A percentile compares a stretch with the other conserved stretches of the same genome.
phyloP scores from a whole-genome alignment of 345 rosid species.

The Turritis glabra region DNA sequence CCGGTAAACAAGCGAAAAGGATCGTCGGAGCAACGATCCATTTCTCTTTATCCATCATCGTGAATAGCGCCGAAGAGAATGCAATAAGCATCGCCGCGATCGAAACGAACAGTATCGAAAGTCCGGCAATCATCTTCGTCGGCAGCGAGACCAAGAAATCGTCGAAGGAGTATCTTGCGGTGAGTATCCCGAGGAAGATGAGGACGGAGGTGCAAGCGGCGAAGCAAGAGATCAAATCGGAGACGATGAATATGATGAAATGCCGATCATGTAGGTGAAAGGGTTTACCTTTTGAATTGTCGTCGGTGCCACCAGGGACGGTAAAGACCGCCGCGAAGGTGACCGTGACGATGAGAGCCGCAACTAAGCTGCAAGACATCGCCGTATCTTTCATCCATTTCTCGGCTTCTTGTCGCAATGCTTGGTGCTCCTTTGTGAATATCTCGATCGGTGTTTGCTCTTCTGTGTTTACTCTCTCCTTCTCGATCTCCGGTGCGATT shows the following conservation, averaged over 20 bases:
- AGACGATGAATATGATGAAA: conserved; percentile 33
- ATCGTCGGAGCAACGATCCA: conserved; percentile 37
- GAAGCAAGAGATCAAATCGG: conserved; percentile 40
- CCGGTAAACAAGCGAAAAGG: conserved; percentile 35
- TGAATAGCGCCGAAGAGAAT: conserved; percentile 33
- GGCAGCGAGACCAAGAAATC: conserved; percentile 40
- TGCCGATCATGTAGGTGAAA: not conserved
- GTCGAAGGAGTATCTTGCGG: conserved; percentile 39
- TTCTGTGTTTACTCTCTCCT: conserved; percentile 18
- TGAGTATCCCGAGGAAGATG: conserved; percentile 38
- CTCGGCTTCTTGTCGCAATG: conserved; percentile 30
- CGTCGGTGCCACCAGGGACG: conserved; percentile 38
- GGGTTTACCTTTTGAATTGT: conserved; percentile 9
- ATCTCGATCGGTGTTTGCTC: conserved; percentile 38
- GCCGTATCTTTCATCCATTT: conserved; percentile 48
- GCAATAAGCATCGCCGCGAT: conserved; percentile 43
- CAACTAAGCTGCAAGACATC: conserved; percentile 34
- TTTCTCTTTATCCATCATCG: not conserved
- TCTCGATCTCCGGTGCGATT: conserved; percentile 24
- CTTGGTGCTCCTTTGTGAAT: conserved; percentile 33
- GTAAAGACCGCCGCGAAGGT: conserved; percentile 45
- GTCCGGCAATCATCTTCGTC: conserved; percentile 38
- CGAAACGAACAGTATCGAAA: conserved; percentile 35
- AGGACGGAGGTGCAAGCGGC: conserved; percentile 32
- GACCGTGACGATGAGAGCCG: conserved; percentile 40